These are phyloP conservation scores for Mortierella sp. DNA, from an alignment of 371 early-diverging fungal species.

Conservation along the genomic window DNA sequence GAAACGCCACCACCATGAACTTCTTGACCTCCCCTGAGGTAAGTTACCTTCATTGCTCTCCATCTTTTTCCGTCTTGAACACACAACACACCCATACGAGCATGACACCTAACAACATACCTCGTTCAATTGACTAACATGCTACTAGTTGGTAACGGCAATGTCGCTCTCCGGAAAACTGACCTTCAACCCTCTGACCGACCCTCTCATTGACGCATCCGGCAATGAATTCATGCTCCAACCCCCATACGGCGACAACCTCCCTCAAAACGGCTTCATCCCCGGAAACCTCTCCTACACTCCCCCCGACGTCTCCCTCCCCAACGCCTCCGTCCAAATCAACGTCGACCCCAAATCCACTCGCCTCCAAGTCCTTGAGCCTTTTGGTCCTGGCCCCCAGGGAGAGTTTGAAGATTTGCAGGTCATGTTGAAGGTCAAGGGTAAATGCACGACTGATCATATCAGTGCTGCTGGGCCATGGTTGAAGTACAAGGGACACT, in stretches of 20 bases:
- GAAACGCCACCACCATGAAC: conserved; percentile 93
- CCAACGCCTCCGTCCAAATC: conserved; percentile 71
- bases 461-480: conserved; percentile 97
- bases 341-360: conserved; percentile 79
- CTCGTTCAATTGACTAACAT: background rate
- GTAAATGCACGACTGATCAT: conserved; percentile 98
- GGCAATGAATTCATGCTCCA: conserved; percentile 84
- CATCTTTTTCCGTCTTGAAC: background rate
- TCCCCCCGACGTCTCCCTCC: conserved; percentile 70
- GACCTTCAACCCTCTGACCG: conserved; percentile 93
- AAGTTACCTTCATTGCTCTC: background rate
- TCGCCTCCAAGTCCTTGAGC: conserved; percentile 89
- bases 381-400: conserved; percentile 82
- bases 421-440: conserved; percentile 93
- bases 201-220: conserved; percentile 77
- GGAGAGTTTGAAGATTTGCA: conserved; percentile 85
- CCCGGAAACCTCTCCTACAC: conserved; percentile 78
- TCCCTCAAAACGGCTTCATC: conserved; percentile 90
- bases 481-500: conserved; percentile 97
- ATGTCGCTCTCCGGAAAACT: conserved; percentile 92
- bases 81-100: background rate
- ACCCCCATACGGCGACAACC: conserved; percentile 89
- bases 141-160: conserved; percentile 85
- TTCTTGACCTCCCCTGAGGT: conserved; percentile 95
- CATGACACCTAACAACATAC: background rate